phyloP scores from a whole-genome alignment of 2,329 filamentous ascomycete genomes.

The Eurotiales sp. region DNA sequence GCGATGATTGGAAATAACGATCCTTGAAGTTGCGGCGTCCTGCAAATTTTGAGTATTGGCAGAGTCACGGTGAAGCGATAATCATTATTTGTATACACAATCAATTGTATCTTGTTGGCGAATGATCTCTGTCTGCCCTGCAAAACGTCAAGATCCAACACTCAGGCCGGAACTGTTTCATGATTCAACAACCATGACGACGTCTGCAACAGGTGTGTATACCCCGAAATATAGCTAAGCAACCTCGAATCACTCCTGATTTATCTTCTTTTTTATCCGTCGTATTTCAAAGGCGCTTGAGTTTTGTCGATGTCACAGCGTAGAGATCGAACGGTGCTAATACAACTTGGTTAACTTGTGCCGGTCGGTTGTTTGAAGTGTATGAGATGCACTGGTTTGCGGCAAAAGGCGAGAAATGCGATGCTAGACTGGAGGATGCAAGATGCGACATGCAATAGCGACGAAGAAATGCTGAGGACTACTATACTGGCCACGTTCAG shows the following conservation, averaged over 20 bases:
- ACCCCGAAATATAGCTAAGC: not conserved
- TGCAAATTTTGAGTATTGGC: not conserved
- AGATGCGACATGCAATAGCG: not conserved
- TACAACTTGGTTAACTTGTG: not conserved
- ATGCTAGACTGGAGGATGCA: not conserved
- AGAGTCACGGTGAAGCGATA: not conserved
- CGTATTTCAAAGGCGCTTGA: not conserved
- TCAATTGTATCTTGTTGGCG: not conserved
- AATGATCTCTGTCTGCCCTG: not conserved
- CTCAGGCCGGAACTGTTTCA: constrained; percentile 9
- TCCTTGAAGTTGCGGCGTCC: not conserved
- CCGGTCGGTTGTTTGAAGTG: not conserved
- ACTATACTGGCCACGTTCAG: not conserved
- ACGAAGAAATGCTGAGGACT: not conserved
- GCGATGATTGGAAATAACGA: not conserved
- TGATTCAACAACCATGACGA: constrained; percentile 7
- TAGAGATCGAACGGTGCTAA: not conserved
- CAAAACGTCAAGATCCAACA: constrained; percentile 3
- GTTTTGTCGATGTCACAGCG: no score
- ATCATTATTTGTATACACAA: not conserved
- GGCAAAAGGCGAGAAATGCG: no score
- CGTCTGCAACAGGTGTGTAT: not conserved
- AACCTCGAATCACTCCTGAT: not conserved
- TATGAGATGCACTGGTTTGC: not conserved
- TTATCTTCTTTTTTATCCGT: not conserved